Evolutionary conservation across 2,329 filamentous ascomycete species (phyloP).

Genomic region (Hypoxylon sp.): DNA sequence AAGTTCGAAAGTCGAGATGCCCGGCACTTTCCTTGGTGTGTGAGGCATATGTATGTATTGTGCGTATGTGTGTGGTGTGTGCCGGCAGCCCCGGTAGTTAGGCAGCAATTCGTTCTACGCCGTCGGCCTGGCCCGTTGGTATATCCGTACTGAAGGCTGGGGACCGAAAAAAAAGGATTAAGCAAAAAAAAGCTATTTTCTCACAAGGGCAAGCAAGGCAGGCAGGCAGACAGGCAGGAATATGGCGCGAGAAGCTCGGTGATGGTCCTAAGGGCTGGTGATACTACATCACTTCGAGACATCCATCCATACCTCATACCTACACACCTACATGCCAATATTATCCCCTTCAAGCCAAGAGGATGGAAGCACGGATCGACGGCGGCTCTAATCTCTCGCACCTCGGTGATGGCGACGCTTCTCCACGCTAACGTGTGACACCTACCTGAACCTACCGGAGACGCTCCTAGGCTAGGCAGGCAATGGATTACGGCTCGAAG

Average conservation of each 20-base stretch:
- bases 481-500: not conserved
- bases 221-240: not conserved
- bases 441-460: too few species aligned
- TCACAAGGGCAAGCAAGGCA: not conserved
- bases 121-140: slow-evolving; percentile 24
- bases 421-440: slow-evolving; percentile 13
- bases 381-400: slow-evolving; percentile 14
- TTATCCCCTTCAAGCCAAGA: not conserved
- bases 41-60: not conserved
- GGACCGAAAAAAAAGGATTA: not conserved
- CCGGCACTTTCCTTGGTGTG: not conserved
- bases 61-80: slow-evolving; percentile 7
- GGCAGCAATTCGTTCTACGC: slow-evolving; percentile 40
- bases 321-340: slow-evolving; percentile 9
- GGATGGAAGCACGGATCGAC: slow-evolving; percentile 12
- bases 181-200: not conserved
- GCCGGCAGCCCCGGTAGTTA: slow-evolving; percentile 42
- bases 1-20: slow-evolving; percentile 41
- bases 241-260: slow-evolving; percentile 18
- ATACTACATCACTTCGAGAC: slow-evolving; percentile 14
- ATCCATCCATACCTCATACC: slow-evolving; percentile 2
- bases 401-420: slow-evolving; percentile 25
- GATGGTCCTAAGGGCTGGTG: slow-evolving; percentile 13
- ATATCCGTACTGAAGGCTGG: slow-evolving; percentile 23
- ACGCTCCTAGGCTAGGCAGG: too few species aligned